Percentiles rank a stretch among this genome's conserved stretches.
Evolutionary conservation across 108 stramenopile species (phyloP).

Genomic region (Stephanodiscus minutulus): DNA sequence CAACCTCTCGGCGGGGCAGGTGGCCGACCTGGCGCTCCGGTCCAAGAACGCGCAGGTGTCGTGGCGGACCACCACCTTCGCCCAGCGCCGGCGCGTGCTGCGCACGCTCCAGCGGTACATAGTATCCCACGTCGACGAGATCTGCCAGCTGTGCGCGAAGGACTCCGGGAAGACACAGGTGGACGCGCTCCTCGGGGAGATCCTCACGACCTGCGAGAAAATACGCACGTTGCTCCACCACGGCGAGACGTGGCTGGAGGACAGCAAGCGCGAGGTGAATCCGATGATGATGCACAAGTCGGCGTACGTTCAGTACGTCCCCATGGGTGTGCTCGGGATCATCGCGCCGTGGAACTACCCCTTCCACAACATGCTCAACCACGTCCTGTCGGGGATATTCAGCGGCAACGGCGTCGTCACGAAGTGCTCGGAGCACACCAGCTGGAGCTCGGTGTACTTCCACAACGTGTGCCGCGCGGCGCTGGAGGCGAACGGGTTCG

Average conservation of each 20-base stretch:
- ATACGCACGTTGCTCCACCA: conserved; percentile 84
- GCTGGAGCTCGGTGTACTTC: conserved; percentile 90
- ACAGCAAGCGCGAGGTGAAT: conserved; percentile 76
- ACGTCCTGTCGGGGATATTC: conserved; percentile 93
- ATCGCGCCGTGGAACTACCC: conserved; percentile 99
- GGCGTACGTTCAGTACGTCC: conserved; percentile 96
- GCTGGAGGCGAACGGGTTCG: conserved; percentile 86
- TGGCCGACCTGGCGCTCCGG: conserved; percentile 69
- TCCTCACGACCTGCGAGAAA: conserved; percentile 97
- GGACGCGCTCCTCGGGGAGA: conserved; percentile 95
- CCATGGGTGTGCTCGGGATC: conserved; percentile 94
- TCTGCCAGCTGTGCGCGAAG: conserved; percentile 79
- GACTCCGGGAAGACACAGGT: conserved; percentile 93
- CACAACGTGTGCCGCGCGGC: conserved; percentile 76
- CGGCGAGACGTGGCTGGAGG: conserved; percentile 89
- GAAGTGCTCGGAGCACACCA: conserved; percentile 95
- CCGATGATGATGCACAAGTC: conserved; percentile 96
- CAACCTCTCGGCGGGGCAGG: conserved; percentile 80
- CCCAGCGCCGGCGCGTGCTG: conserved; percentile 88
- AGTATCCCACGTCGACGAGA: conserved; percentile 83
- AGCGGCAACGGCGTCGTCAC: conserved; percentile 97
- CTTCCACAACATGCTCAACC: conserved; percentile 97
- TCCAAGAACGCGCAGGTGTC: conserved; percentile 86
- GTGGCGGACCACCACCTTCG: conserved; percentile 90
- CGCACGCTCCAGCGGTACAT: conserved; percentile 93